These are phyloP conservation scores for Schwanniomyces occidentalis DNA, from an alignment of 805 yeast genomes.

Conservation along the genomic window DNA sequence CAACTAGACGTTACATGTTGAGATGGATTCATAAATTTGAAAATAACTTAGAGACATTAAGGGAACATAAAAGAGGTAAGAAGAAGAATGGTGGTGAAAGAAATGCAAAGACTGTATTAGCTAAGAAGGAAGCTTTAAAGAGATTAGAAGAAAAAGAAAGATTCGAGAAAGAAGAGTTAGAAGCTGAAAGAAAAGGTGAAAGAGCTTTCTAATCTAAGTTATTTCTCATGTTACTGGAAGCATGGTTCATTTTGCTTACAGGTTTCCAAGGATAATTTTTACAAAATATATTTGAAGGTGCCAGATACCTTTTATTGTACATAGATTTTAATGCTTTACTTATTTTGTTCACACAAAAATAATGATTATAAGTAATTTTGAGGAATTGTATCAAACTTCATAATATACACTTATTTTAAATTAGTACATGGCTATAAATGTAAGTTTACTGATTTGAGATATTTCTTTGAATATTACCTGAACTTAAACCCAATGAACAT, in stretches of 20 bases:
- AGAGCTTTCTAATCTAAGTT: slow-evolving; percentile 31
- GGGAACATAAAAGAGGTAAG: slow-evolving; percentile 63
- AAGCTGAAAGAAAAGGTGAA: slow-evolving; percentile 44
- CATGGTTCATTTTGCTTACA: background rate
- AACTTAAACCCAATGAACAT: too few species aligned
- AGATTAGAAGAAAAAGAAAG: slow-evolving; percentile 53
- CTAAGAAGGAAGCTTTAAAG: slow-evolving; percentile 61
- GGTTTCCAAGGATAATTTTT: too few species aligned
- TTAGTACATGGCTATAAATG: too few species aligned
- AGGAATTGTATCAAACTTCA: too few species aligned
- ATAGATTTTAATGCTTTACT: too few species aligned
- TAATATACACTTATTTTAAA: too few species aligned
- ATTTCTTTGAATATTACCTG: too few species aligned
- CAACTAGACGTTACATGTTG: slow-evolving; percentile 70
- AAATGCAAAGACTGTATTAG: slow-evolving; percentile 53
- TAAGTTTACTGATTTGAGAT: too few species aligned
- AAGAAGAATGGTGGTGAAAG: slow-evolving; percentile 87
- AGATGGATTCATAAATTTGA: slow-evolving; percentile 70
- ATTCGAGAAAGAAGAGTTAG: slow-evolving; percentile 36
- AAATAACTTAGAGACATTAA: slow-evolving; percentile 52
- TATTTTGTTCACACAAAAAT: too few species aligned
- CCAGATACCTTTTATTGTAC: too few species aligned
- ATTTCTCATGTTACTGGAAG: background rate
- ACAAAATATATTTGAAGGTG: too few species aligned
- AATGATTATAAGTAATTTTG: too few species aligned